A percentile compares a stretch with the other conserved stretches of the same genome.
These are phyloP conservation scores for Neonectria sp. DNA, from an alignment of 2,329 filamentous ascomycete species.

Conservation along the genomic window DNA sequence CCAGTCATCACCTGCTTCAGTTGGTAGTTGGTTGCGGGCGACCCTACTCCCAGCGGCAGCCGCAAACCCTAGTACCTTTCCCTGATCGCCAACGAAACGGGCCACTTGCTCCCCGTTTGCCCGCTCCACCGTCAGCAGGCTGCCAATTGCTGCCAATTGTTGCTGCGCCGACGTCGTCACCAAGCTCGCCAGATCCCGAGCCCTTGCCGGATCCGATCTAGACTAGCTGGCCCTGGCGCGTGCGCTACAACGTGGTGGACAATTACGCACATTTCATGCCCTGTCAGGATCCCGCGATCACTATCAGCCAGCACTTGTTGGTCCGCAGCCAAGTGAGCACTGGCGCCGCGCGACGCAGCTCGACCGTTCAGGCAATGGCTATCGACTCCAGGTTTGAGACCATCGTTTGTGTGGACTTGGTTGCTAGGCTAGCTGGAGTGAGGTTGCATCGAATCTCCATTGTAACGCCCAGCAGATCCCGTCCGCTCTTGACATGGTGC, in stretches of 20 bases:
- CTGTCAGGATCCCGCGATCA: conserved; percentile 47
- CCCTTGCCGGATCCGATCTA: conserved; percentile 46
- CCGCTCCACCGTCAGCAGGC: conserved; percentile 41
- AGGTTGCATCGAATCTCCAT: conserved; percentile 35
- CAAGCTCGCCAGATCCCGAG: conserved; percentile 47
- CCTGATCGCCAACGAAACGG: conserved; percentile 33
- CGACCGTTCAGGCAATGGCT: conserved; percentile 49
- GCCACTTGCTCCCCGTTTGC: conserved; percentile 34
- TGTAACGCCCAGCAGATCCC: conserved; percentile 31
- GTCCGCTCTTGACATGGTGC: conserved; percentile 9
- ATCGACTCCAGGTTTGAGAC: conserved; percentile 42
- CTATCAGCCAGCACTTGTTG: conserved; percentile 48
- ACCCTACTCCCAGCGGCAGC: conserved; percentile 42
- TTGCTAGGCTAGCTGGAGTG: conserved; percentile 24
- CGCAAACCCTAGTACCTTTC: conserved; percentile 41
- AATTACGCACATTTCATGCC: conserved; percentile 41
- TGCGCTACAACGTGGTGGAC: conserved; percentile 45
- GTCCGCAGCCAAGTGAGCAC: conserved; percentile 43
- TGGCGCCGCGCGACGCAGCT: conserved; percentile 49
- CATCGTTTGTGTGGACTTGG: conserved; percentile 38
- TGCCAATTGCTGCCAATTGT: conserved; percentile 45
- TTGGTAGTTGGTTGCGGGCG: conserved; percentile 42
- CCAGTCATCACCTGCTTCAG: conserved; percentile 45
- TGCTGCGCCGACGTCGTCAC: conserved; percentile 46
- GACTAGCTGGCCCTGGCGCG: conserved; percentile 42